Percentiles rank a stretch among this genome's conserved stretches.
Evolutionary conservation across 345 rosid species (phyloP).

Genomic region (Brassica nigra): DNA sequence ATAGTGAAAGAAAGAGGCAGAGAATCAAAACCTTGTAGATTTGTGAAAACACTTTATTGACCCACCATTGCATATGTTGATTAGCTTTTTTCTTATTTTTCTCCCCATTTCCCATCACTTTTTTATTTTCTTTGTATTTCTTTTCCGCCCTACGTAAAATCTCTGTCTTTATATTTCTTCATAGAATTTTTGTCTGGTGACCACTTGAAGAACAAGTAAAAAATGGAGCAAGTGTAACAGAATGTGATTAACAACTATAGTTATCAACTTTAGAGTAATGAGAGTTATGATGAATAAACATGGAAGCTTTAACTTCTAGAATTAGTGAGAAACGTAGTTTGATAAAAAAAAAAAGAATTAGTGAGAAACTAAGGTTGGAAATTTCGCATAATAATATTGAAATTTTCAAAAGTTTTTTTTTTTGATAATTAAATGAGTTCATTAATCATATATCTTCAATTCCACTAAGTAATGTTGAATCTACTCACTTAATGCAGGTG

Average conservation of each 20-base stretch:
- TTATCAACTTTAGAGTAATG: neutral
- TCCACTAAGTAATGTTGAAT: constrained; percentile 8
- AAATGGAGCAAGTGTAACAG: constrained; percentile 18
- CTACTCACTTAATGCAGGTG: constrained; percentile 7
- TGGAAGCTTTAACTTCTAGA: neutral
- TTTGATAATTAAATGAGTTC: neutral
- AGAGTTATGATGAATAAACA: neutral
- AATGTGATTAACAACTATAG: constrained; percentile 1
- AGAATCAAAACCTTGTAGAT: constrained; percentile 41
- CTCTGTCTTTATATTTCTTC: constrained; percentile 37
- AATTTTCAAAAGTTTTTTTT: neutral
- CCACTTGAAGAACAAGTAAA: constrained; percentile 12
- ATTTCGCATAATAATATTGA: neutral
- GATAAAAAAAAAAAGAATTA: neutral
- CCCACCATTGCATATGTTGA: constrained; percentile 39
- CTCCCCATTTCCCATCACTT: constrained; percentile 30
- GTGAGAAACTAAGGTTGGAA: neutral
- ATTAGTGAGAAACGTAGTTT: neutral
- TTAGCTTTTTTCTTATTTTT: constrained; percentile 37
- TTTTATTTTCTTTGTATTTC: neutral
- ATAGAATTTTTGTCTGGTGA: neutral
- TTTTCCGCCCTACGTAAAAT: constrained; percentile 14
- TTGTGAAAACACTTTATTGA: constrained; percentile 41
- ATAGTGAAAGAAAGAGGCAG: constrained; percentile 41
- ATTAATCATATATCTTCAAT: neutral